Evolutionary conservation across 139 green algal genomes (phyloP).

Genomic region (Pleodorina starrii): DNA sequence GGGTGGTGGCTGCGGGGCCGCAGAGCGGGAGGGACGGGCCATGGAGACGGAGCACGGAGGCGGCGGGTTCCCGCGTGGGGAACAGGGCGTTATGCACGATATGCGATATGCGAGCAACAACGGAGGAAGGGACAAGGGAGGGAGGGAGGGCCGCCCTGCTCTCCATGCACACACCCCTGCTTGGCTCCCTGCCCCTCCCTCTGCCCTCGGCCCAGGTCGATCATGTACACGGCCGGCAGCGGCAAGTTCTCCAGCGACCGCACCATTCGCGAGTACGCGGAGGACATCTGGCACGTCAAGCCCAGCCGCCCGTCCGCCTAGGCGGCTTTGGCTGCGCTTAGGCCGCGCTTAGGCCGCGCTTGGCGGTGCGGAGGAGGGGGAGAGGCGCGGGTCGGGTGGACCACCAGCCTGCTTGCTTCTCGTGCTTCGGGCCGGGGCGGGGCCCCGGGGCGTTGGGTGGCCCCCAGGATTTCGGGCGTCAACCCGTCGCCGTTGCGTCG

Average conservation of each 20-base stretch:
- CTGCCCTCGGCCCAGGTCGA: constrained; percentile 73
- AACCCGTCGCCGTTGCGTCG: background rate
- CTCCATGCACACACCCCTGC: no score
- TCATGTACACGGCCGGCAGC: constrained; percentile 91
- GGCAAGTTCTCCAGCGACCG: constrained; percentile 97
- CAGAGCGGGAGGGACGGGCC: no score
- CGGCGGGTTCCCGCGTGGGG: no score
- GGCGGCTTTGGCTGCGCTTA: background rate
- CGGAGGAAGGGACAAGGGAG: no score
- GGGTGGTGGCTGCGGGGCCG: no score
- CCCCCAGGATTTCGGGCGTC: background rate
- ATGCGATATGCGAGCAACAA: no score
- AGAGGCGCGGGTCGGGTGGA: no score
- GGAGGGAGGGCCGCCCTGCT: no score
- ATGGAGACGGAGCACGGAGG: no score
- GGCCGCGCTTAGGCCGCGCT: background rate
- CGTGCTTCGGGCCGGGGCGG: background rate
- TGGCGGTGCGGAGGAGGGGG: no score
- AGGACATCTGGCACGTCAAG: constrained; percentile 74
- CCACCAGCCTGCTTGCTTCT: background rate
- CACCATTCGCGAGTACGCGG: constrained; percentile 96
- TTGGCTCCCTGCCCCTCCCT: background rate
- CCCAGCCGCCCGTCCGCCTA: constrained; percentile 45
- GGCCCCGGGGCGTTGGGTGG: background rate
- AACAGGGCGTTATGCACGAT: no score